Evolutionary conservation across 768 basidiomycete species (phyloP).

Genomic region (Leccinum subgranulosum): DNA sequence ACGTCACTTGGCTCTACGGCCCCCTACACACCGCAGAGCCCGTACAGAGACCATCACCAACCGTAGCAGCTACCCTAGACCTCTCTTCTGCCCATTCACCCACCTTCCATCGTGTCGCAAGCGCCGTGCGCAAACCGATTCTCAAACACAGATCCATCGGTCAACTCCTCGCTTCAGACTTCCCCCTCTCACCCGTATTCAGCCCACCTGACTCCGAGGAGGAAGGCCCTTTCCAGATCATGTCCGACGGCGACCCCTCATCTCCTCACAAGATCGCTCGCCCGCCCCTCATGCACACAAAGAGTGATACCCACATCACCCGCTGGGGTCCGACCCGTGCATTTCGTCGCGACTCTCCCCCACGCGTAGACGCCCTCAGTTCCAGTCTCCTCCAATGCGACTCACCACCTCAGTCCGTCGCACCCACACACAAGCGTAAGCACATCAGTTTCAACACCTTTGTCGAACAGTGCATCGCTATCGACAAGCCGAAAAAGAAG

Average conservation of each 20-base stretch:
- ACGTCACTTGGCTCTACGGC: slow-evolving; percentile 99
- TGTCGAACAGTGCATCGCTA: slow-evolving; percentile 93
- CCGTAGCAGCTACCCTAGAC: slow-evolving; percentile 34
- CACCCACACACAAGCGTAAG: slow-evolving; percentile 54
- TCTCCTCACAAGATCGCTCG: slow-evolving; percentile 24
- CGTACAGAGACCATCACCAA: slow-evolving; percentile 44
- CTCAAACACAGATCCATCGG: slow-evolving; percentile 93
- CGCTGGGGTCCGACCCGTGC: slow-evolving; percentile 47
- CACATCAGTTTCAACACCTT: slow-evolving; percentile 98
- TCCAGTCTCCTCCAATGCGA: slow-evolving; percentile 18
- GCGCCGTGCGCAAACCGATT: slow-evolving; percentile 70
- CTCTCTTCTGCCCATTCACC: slow-evolving; percentile 36
- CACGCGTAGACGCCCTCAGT: slow-evolving; percentile 39
- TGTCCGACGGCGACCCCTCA: slow-evolving; percentile 22
- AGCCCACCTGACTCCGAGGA: slow-evolving; percentile 58
- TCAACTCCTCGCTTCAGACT: slow-evolving; percentile 80
- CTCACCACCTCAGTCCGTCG: slow-evolving; percentile 12
- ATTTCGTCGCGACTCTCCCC: slow-evolving; percentile 66
- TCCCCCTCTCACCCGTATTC: slow-evolving; percentile 60
- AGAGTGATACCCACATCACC: slow-evolving; percentile 83
- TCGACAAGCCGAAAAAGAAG: slow-evolving; percentile 63
- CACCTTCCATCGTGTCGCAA: neutral
- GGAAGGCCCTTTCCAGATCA: slow-evolving; percentile 22
- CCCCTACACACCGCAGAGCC: slow-evolving; percentile 93
- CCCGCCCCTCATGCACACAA: slow-evolving; percentile 73